Conservation (phyloP, 805 yeast genomes). For the Candida endomychidarum region DNA sequence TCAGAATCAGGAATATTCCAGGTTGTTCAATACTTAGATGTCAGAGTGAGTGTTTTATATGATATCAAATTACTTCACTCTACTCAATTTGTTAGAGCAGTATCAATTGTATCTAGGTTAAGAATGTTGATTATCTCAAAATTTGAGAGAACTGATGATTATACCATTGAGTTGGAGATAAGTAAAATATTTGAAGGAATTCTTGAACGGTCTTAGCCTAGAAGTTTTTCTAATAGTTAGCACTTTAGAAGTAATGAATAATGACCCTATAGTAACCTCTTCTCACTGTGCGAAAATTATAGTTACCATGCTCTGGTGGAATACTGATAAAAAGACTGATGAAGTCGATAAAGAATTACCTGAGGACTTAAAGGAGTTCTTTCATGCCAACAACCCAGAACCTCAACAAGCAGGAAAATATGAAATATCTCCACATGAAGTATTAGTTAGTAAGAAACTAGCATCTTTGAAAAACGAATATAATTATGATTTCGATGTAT, state of each 20-base stretch:
- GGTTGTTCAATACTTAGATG: constrained; percentile 13
- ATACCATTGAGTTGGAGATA: constrained; percentile 33
- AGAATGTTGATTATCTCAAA: constrained; percentile 29
- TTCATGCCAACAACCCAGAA: constrained; percentile 31
- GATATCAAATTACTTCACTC: constrained; percentile 18
- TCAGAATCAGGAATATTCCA: constrained; percentile 7
- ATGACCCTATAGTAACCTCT: background rate
- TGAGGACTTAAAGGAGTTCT: constrained; percentile 30
- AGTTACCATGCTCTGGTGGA: constrained; percentile 21
- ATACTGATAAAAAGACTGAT: constrained; percentile 20
- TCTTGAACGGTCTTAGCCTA: constrained; percentile 28
- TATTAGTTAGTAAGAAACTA: constrained; percentile 26
- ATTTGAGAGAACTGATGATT: constrained; percentile 17
- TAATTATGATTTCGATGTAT: constrained; percentile 28
- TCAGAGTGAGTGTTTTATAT: constrained; percentile 9
- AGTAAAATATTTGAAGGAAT: constrained; percentile 41
- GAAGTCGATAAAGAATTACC: constrained; percentile 37
- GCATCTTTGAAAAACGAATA: constrained; percentile 19
- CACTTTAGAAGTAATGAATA: too few species aligned
- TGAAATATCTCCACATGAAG: constrained; percentile 27
- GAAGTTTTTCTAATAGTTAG: too few species aligned
- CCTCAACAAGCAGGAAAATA: constrained; percentile 21
- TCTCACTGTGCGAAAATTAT: constrained; percentile 1
- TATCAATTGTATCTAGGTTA: constrained; percentile 33
- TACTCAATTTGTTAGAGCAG: constrained; percentile 34